Conservation (phyloP, 257 asterid species). For the Ajuga chamaepitys region DNA sequence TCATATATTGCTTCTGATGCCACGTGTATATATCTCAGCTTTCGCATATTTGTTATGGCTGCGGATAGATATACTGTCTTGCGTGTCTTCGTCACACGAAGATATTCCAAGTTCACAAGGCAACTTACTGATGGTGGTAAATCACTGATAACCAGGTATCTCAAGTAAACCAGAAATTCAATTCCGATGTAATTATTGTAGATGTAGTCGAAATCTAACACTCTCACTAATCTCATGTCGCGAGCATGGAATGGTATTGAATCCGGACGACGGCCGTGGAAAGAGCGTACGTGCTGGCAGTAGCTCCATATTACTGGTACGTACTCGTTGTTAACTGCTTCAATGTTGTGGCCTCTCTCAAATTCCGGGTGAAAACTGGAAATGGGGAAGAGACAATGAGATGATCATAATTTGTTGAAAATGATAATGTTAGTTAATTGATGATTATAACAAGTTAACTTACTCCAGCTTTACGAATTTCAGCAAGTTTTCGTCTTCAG, state of each 20-base stretch:
- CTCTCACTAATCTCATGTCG: constrained; percentile 13
- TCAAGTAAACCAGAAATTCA: not conserved
- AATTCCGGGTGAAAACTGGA: too few species aligned
- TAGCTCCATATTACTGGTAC: too few species aligned
- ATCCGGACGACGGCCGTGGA: too few species aligned
- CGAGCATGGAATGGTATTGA: not conserved
- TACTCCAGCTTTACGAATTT: not conserved
- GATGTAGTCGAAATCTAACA: not conserved
- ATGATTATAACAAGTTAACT: not conserved
- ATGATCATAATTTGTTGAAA: too few species aligned
- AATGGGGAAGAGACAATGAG: too few species aligned
- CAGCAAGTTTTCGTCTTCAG: constrained; percentile 6
- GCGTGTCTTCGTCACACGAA: not conserved
- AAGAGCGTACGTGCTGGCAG: too few species aligned
- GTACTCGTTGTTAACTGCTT: too few species aligned
- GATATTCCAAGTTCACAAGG: not conserved
- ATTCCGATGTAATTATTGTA: not conserved
- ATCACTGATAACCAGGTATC: not conserved
- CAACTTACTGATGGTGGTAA: not conserved
- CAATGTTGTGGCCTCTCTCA: too few species aligned
- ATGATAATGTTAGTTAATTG: too few species aligned
- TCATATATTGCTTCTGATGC: not conserved
- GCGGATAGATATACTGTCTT: not conserved
- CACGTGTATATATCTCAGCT: not conserved
- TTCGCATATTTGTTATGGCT: not conserved